A percentile compares a stretch with the other conserved stretches of the same genome.
Conservation (phyloP, 306 rosid species). For the Citrullus mucosospermus region DNA sequence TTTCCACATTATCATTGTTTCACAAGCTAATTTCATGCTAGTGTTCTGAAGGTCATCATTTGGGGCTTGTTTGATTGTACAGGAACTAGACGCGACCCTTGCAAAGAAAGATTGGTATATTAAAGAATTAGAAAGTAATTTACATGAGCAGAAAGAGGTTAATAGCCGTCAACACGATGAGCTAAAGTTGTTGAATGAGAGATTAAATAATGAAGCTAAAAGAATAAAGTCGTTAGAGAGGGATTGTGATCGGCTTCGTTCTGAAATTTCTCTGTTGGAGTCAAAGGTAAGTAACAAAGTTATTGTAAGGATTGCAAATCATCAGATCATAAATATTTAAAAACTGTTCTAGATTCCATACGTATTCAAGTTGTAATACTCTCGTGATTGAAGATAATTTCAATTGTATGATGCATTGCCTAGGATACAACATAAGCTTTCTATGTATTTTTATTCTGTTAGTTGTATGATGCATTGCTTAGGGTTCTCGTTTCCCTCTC, state of each 20-base stretch:
- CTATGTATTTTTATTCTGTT: no score
- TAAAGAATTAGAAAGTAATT: constrained; percentile 49
- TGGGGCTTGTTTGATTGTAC: constrained; percentile 24
- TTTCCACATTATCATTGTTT: constrained; percentile 10
- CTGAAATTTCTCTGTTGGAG: constrained; percentile 85
- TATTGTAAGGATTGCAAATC: constrained; percentile 4
- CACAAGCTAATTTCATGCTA: constrained; percentile 6
- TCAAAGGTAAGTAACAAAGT: constrained; percentile 54
- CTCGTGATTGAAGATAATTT: neutral
- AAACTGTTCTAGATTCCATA: neutral
- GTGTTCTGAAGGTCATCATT: constrained; percentile 12
- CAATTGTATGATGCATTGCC: neutral
- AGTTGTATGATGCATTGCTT: no score
- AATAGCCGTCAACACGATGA: constrained; percentile 49
- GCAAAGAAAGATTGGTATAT: constrained; percentile 48
- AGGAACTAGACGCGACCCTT: constrained; percentile 69
- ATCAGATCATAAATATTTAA: neutral
- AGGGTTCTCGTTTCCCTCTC: no score
- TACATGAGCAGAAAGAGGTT: constrained; percentile 46
- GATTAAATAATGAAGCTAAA: constrained; percentile 49
- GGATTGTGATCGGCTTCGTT: constrained; percentile 58
- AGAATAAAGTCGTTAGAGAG: constrained; percentile 74
- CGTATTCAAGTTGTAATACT: neutral
- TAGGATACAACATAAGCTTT: no score
- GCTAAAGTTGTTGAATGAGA: constrained; percentile 57